Conservation (phyloP, 495 filamentous ascomycete species). For the Talaromyces liani region DNA sequence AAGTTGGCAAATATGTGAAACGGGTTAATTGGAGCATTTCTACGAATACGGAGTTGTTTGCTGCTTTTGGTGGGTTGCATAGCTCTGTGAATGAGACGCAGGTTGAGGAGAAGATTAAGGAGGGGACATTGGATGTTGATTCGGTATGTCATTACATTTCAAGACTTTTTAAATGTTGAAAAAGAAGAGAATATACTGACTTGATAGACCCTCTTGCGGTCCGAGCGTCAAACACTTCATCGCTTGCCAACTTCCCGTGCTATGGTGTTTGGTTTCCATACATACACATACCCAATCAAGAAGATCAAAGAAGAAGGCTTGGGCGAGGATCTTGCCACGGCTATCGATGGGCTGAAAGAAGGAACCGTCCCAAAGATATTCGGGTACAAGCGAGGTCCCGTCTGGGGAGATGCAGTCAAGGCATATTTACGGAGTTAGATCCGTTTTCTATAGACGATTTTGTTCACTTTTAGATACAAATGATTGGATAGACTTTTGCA, state of each 20-base stretch:
- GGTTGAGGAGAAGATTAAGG: conserved; percentile 29
- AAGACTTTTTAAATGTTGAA: too few relatives aligned
- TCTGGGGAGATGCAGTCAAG: conserved; percentile 60
- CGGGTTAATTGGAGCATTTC: conserved; percentile 57
- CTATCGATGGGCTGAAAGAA: conserved; percentile 63
- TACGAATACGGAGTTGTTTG: conserved; percentile 48
- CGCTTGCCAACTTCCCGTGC: conserved; percentile 59
- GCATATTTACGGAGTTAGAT: conserved; percentile 43
- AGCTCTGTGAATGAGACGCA: conserved; percentile 42
- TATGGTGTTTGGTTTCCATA: conserved; percentile 73
- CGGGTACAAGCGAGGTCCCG: conserved; percentile 58
- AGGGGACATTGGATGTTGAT: conserved; percentile 43
- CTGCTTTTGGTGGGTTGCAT: conserved; percentile 33
- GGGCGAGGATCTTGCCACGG: conserved; percentile 55
- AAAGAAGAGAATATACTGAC: neutral
- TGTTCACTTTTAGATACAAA: neutral
- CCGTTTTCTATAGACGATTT: conserved; percentile 2
- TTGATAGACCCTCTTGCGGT: conserved; percentile 48
- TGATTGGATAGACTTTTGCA: neutral
- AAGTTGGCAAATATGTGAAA: conserved; percentile 31
- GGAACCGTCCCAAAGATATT: conserved; percentile 64
- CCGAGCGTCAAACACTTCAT: conserved; percentile 72
- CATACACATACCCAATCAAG: conserved; percentile 62
- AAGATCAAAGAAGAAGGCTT: conserved; percentile 64
- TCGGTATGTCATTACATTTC: conserved; percentile 15